Conservation (phyloP, 1,139 yeast genomes). For the Hansenula lynferdii region DNA sequence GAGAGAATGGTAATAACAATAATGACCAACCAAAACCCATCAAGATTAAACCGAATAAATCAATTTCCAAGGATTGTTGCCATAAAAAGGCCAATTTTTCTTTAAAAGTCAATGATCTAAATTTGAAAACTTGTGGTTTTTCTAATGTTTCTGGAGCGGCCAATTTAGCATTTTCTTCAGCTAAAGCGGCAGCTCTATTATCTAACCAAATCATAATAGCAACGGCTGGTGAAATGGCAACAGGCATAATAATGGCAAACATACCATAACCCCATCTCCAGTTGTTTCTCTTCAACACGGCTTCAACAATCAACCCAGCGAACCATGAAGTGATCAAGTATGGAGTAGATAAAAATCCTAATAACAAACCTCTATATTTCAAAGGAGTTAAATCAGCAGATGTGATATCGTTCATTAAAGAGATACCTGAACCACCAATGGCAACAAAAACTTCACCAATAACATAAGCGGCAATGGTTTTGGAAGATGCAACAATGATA, state of each 20-base stretch:
- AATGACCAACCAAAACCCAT: conserved; percentile 33
- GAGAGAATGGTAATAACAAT: conserved; percentile 31
- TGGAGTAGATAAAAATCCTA: conserved; percentile 27
- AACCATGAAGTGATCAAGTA: conserved; percentile 31
- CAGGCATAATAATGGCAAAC: conserved; percentile 34
- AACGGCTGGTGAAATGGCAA: conserved; percentile 27
- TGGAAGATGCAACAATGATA: conserved; percentile 26
- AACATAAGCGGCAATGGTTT: conserved; percentile 27
- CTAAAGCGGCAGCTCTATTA: conserved; percentile 17
- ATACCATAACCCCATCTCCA: conserved; percentile 41
- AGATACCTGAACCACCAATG: conserved; percentile 27
- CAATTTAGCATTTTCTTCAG: background rate
- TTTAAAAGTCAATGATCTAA: background rate
- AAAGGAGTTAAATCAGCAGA: conserved; percentile 31
- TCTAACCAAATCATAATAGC: conserved; percentile 27
- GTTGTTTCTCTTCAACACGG: conserved; percentile 22
- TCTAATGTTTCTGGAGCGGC: background rate
- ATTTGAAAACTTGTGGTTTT: background rate
- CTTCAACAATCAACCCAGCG: conserved; percentile 29
- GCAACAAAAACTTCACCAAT: conserved; percentile 28
- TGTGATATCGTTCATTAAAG: conserved; percentile 23
- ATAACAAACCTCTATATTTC: conserved; percentile 30
- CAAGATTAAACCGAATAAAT: conserved; percentile 31
- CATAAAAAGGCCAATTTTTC: conserved; percentile 2
- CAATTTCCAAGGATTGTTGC: conserved; percentile 26